These are phyloP conservation scores for Leccinellum luteum DNA, from an alignment of 768 basidiomycete species.

Conservation along the genomic window DNA sequence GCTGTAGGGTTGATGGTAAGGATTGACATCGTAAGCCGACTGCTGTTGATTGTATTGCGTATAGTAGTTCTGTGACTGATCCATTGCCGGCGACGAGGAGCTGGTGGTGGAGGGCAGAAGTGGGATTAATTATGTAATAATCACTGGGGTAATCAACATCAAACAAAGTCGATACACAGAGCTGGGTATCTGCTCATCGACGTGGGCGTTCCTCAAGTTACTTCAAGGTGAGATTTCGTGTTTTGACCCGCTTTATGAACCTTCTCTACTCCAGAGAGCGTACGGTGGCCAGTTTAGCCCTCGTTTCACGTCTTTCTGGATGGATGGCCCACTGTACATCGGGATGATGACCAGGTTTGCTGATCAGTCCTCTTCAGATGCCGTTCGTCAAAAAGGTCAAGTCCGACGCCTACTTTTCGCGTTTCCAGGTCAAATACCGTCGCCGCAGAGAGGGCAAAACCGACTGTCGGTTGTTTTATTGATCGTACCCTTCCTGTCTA, in stretches of 20 bases:
- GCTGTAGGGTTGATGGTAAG: slow-evolving; percentile 78
- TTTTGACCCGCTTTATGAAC: not conserved
- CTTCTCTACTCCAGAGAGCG: not conserved
- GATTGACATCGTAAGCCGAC: slow-evolving; percentile 62
- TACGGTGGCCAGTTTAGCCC: not conserved
- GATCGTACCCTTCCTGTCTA: slow-evolving; percentile 1
- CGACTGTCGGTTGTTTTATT: slow-evolving; percentile 64
- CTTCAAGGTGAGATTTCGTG: slow-evolving; percentile 39
- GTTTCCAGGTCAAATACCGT: slow-evolving; percentile 98
- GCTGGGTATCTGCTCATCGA: slow-evolving; percentile 22
- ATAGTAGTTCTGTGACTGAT: slow-evolving; percentile 42
- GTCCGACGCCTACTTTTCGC: slow-evolving; percentile 95
- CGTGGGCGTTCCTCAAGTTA: slow-evolving; percentile 29
- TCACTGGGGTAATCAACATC: slow-evolving; percentile 24
- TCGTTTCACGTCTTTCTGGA: slow-evolving; percentile 9
- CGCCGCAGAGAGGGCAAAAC: slow-evolving; percentile 98
- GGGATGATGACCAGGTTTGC: slow-evolving; percentile 27
- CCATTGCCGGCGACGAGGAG: slow-evolving; percentile 18
- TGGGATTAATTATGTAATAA: slow-evolving; percentile 18
- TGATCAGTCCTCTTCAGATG: slow-evolving; percentile 49
- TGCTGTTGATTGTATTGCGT: slow-evolving; percentile 52
- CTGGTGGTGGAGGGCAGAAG: not conserved
- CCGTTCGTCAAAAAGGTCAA: slow-evolving; percentile 98
- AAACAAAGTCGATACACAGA: slow-evolving; percentile 24
- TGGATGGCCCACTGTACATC: slow-evolving; percentile 30